Evolutionary conservation across 306 rosid species (phyloP).

Genomic region (Begonia masoniana): DNA sequence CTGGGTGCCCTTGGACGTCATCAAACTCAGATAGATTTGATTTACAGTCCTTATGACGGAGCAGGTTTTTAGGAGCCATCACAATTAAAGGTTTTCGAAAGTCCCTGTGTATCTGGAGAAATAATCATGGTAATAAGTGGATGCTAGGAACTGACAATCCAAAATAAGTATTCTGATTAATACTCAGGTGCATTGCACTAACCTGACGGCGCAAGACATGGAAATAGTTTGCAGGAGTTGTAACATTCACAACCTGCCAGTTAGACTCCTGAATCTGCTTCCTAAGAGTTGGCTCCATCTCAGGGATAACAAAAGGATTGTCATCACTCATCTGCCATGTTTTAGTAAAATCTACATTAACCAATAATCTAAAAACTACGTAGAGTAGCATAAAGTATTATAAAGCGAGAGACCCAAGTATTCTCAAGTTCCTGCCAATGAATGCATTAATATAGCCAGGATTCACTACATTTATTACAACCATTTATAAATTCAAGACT

Average conservation of each 20-base stretch:
- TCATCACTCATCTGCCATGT: conserved; percentile 88
- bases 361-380: too few relatives aligned
- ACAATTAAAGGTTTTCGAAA: conserved; percentile 91
- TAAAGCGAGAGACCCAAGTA: too few relatives aligned
- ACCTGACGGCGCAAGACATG: conserved; percentile 93
- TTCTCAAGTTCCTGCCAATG: too few relatives aligned
- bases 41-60: conserved; percentile 83
- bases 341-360: background rate
- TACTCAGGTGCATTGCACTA: conserved; percentile 13
- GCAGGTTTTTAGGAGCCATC: conserved; percentile 93
- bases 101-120: conserved; percentile 63
- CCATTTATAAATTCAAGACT: too few relatives aligned
- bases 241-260: conserved; percentile 89
- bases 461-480: too few relatives aligned
- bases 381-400: too few relatives aligned
- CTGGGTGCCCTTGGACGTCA: conserved; percentile 94
- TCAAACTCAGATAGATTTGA: conserved; percentile 85
- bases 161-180: too few relatives aligned
- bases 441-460: too few relatives aligned
- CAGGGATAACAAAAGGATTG: conserved; percentile 83
- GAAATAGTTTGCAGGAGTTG: conserved; percentile 94
- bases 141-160: background rate
- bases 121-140: background rate
- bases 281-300: conserved; percentile 88
- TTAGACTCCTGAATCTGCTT: conserved; percentile 97